Base-by-base conservation (phyloP, 2,329 filamentous ascomycete genomes). In the Hypoxylon sp. region DNA sequence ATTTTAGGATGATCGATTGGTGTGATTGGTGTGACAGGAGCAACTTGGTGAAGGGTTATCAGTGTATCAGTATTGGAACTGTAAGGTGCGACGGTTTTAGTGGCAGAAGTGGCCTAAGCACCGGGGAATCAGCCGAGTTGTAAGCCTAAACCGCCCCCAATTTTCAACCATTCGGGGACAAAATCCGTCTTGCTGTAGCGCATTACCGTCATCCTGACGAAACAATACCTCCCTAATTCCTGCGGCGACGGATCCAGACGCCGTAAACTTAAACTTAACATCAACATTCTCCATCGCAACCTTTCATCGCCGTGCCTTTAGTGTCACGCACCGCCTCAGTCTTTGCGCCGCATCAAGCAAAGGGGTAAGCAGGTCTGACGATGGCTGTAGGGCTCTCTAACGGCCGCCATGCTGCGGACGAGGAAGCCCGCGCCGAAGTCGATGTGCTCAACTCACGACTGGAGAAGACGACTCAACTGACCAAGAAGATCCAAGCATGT, bases 401-500 rank as follows among this genome's bases (percentile, higher is more conserved):
- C 59, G 79, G 78, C 69, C 82, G 83, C 60, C 84, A 86, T 75
- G 84, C 86, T 33, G 82, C 86, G 56, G 90, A 92, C 75, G 90
- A 92, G 77, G 89, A 92, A 80, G 88, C 89, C 48, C 84, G 88
- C 63, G 90, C 90, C 50, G 90, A 92, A 78, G 90, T 92, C 60
- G 90, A 92, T 72, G 90, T 92, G 31, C 83, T 92, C 52, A 91
- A 90, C 74, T 91, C 89, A 59, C 85, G 90, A 42, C 89, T 98
- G 69, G 94, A 97, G 75, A 98, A 97, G 86, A 97, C 97, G 74
- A 92, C 94, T 67, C 90, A 94, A 77, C 87, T 98, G 78, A 97
- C 94, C 33, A 97, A 96, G 84, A 97, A 97, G 84, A 98, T 99
- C 62, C 92, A 97, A 80, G 91, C 92, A 29, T 97, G 93, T 56